Conservation (phyloP, 352 stramenopile genomes). For the Lagenidium giganteum region DNA sequence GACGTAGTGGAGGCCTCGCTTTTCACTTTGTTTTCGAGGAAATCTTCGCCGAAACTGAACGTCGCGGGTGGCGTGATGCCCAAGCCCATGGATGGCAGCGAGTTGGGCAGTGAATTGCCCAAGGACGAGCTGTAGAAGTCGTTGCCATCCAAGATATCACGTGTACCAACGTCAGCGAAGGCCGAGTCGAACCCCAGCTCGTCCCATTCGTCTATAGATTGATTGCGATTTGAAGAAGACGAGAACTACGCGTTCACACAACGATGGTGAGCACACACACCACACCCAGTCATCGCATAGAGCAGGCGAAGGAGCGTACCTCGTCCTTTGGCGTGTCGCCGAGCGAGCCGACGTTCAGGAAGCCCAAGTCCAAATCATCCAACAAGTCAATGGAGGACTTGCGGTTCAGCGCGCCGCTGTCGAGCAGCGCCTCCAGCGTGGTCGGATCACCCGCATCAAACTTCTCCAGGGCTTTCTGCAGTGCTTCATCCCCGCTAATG, state of each 20-base stretch:
- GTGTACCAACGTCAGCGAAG: constrained; percentile 66
- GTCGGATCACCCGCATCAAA: constrained; percentile 85
- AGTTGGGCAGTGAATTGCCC: constrained; percentile 80
- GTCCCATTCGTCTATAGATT: constrained; percentile 84
- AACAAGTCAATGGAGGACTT: constrained; percentile 84
- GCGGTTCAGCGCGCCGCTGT: constrained; percentile 76
- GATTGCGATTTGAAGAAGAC: constrained; percentile 48
- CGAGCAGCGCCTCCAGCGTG: constrained; percentile 79
- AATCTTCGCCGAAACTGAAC: constrained; percentile 85
- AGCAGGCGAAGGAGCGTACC: constrained; percentile 16
- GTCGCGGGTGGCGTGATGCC: constrained; percentile 77
- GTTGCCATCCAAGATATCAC: constrained; percentile 75
- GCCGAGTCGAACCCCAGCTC: constrained; percentile 82
- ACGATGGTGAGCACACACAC: neutral
- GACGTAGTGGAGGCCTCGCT: constrained; percentile 29
- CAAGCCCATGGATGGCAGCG: constrained; percentile 80
- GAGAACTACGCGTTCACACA: constrained; percentile 24
- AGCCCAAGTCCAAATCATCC: constrained; percentile 83
- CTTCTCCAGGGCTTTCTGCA: constrained; percentile 87
- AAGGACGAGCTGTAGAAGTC: constrained; percentile 84
- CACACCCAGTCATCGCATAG: neutral
- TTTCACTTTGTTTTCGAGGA: constrained; percentile 76
- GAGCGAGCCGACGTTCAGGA: constrained; percentile 81
- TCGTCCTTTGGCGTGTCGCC: constrained; percentile 82
- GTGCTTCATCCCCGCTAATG: constrained; percentile 86